Evolutionary conservation across 2,329 filamentous ascomycete species (phyloP), one percentile per base, ranked within the genome.

Genomic region (Colletotrichum eleusines): DNA sequence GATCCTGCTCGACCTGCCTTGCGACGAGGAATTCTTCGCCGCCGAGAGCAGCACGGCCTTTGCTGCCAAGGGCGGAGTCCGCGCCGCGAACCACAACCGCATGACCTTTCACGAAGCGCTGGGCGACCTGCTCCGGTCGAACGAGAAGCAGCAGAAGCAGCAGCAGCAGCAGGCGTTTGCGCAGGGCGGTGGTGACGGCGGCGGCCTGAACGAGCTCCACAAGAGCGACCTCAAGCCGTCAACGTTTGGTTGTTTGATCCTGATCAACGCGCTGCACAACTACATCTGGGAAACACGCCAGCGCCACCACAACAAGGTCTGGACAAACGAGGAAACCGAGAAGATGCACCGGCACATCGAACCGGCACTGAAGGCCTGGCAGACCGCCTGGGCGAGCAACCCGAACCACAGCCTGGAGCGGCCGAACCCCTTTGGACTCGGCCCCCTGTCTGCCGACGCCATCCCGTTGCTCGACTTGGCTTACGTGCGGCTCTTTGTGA

Each of bases 221-320:
- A 84, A 87, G 73, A 90, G 85, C 63, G 90, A 94, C 42, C 84
- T 96, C 58, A 90, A 89, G 74, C 94, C 94, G 0, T 98, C 95
- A 81, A 95, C 94, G 0, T 97, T 97, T 79, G 96, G 95, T 11
- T 97, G 94, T 78, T 85, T 98, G 38, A 88, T 98, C 7, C 83
- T 99, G 73, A 98, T 98, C 78, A 95, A 97, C 78, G 95, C 96
- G 4, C 85, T 98, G 31, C 96, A 98, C 82, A 98, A 98, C 76
- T 98, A 97, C 80, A 98, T 98, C 54, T 98, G 96, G 96, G 95
- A 98, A 81, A 98, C 95, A 0, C 88, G 95, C 31, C 95, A 97
- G 80, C 87, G 94, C 63, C 95, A 98, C 75, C 91, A 95, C 75
- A 94, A 93, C 75, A 91, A 94, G 73, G 86, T 94, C 59, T 98